phyloP scores from a whole-genome alignment of 768 basidiomycete species.

The Podaxis carcinomalis region DNA sequence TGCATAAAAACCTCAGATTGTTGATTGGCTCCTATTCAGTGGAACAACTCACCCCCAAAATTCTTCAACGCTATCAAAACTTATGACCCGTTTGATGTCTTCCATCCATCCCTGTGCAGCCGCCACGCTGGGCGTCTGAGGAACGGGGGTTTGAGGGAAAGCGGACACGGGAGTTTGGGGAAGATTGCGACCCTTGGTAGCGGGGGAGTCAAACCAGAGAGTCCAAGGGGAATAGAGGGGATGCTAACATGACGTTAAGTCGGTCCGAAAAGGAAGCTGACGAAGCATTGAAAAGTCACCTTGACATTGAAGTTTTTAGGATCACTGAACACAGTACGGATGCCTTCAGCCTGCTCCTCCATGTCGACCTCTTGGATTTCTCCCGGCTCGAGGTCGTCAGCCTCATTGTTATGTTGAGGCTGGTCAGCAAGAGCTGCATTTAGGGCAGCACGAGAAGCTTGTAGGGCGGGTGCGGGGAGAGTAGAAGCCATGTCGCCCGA shows the following conservation, averaged over 20 bases:
- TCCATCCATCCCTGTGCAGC: conserved; percentile 97
- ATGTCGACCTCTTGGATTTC: conserved; percentile 87
- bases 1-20: conserved; percentile 26
- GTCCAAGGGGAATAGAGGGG: conserved; percentile 95
- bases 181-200: conserved; percentile 84
- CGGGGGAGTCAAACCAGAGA: conserved; percentile 96
- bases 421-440: conserved; percentile 67
- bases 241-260: conserved; percentile 48
- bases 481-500: conserved; percentile 30
- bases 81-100: conserved; percentile 94
- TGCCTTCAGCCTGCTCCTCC: conserved; percentile 75
- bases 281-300: conserved; percentile 36
- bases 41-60: conserved; percentile 85
- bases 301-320: conserved; percentile 95
- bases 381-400: conserved; percentile 60
- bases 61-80: conserved; percentile 95
- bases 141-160: conserved; percentile 70
- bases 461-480: conserved; percentile 63
- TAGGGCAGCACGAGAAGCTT: conserved; percentile 78
- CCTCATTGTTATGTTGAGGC: conserved; percentile 26
- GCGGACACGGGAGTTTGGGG: conserved; percentile 80
- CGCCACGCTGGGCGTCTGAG: conserved; percentile 66
- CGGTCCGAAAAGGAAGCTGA: neutral
- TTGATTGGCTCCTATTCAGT: conserved; percentile 13
- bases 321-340: conserved; percentile 92